These are phyloP conservation scores for Tetrapisispora pingtungensis DNA, from an alignment of 805 yeast species.

Conservation along the genomic window DNA sequence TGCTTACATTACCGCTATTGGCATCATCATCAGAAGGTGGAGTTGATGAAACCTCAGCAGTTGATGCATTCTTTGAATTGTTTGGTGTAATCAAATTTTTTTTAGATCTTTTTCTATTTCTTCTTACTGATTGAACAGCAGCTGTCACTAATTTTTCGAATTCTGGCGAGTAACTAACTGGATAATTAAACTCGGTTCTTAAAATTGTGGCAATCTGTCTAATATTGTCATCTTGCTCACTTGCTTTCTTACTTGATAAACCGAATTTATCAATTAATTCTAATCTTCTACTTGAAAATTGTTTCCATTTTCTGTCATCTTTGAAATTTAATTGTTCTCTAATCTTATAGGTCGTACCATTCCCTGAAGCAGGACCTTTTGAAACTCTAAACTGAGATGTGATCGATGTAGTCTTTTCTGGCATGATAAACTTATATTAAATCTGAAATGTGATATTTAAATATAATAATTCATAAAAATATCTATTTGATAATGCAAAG, in stretches of 20 bases:
- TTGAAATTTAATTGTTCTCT: conserved; percentile 53
- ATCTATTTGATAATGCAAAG: no score
- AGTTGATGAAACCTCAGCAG: conserved; percentile 1
- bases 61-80: conserved; percentile 2
- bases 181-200: conserved; percentile 68
- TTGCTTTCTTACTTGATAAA: conserved; percentile 61
- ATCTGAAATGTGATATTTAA: no score
- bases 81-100: conserved; percentile 21
- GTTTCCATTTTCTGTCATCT: conserved; percentile 81
- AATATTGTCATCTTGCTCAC: conserved; percentile 84
- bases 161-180: conserved; percentile 48
- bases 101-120: conserved; percentile 68
- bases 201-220: conserved; percentile 66
- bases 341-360: conserved; percentile 35
- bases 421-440: no score
- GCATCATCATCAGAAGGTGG: conserved; percentile 3
- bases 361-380: conserved; percentile 11
- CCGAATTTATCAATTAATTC: conserved; percentile 74
- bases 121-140: conserved; percentile 84
- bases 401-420: not conserved
- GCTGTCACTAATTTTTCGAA: conserved; percentile 87
- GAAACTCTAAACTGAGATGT: not conserved
- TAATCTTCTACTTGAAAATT: conserved; percentile 79
- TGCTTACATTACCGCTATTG: not conserved
- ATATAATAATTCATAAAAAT: no score